These are phyloP conservation scores for Takakia lepidozioides DNA, from an alignment of 225 moss, liverwort and hornwort species.

Conservation along the genomic window DNA sequence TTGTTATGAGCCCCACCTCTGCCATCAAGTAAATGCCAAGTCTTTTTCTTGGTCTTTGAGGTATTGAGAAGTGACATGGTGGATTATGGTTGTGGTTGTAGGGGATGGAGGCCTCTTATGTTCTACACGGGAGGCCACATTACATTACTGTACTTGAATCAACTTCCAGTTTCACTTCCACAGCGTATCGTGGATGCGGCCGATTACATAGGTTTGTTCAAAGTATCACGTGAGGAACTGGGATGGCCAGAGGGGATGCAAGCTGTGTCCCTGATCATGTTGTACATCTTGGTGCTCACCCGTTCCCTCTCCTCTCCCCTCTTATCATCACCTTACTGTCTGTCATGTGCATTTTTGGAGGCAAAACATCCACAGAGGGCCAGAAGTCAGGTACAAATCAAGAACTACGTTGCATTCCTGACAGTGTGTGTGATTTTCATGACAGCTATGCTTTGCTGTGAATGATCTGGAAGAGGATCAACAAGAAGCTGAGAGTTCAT, in stretches of 20 bases:
- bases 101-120: conserved; percentile 75
- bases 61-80: too few relatives aligned
- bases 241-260: conserved; percentile 87
- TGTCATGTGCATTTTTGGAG: too few relatives aligned
- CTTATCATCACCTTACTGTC: too few relatives aligned
- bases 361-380: too few relatives aligned
- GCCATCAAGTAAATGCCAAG: too few relatives aligned
- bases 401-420: too few relatives aligned
- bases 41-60: too few relatives aligned
- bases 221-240: conserved; percentile 37
- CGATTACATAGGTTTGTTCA: conserved; percentile 71
- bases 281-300: conserved; percentile 64
- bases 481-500: conserved; percentile 30
- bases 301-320: too few relatives aligned
- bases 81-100: too few relatives aligned
- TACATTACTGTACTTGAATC: conserved; percentile 65
- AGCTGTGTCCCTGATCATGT: conserved; percentile 51
- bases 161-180: conserved; percentile 69
- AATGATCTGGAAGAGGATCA: conserved; percentile 56
- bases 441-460: conserved; percentile 73
- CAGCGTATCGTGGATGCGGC: conserved; percentile 44
- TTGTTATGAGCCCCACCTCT: too few relatives aligned
- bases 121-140: conserved; percentile 73
- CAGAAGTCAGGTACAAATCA: too few relatives aligned
- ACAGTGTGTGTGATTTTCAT: too few relatives aligned